Conservation (phyloP, 2,329 filamentous ascomycete genomes). For the Talaromyces atroroseus region DNA sequence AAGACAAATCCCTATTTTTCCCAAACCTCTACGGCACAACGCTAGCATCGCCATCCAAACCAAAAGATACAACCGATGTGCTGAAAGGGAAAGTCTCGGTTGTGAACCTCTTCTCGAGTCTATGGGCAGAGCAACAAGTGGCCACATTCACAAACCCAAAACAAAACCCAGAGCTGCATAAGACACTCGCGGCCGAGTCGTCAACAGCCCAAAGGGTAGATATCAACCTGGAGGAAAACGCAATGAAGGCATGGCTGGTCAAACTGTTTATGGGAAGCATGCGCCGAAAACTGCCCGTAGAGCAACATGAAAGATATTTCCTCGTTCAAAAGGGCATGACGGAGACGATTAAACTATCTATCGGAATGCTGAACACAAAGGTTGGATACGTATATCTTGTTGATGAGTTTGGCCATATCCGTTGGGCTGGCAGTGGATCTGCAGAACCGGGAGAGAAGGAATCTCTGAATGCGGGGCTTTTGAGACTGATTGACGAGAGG, state of each 20-base stretch:
- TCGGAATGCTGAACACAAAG: constrained; percentile 75
- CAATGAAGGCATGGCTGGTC: constrained; percentile 56
- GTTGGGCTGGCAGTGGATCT: constrained; percentile 77
- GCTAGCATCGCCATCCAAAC: constrained; percentile 53
- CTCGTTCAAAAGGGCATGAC: constrained; percentile 53
- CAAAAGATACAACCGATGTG: constrained; percentile 66
- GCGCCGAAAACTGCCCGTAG: constrained; percentile 41
- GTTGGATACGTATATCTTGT: constrained; percentile 92
- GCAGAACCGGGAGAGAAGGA: constrained; percentile 38
- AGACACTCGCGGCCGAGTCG: constrained; percentile 50
- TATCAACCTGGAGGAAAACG: constrained; percentile 83
- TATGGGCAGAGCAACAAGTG: constrained; percentile 81
- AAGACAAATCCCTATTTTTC: constrained; percentile 80
- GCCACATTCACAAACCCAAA: constrained; percentile 62
- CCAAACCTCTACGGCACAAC: constrained; percentile 84
- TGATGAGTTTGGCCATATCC: constrained; percentile 79
- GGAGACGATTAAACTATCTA: constrained; percentile 52
- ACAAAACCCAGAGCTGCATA: constrained; percentile 64
- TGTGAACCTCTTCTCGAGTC: constrained; percentile 72
- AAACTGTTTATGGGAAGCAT: constrained; percentile 49
- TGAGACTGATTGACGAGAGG: constrained; percentile 39
- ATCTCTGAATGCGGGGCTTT: constrained; percentile 38
- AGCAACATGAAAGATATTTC: constrained; percentile 56
- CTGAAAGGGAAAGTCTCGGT: constrained; percentile 70
- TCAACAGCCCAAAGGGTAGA: constrained; percentile 68